Percentiles rank a stretch among this genome's conserved stretches.
These are phyloP conservation scores for Coemansia javaensis DNA, from an alignment of 192 early-diverging fungal species.

Conservation along the genomic window DNA sequence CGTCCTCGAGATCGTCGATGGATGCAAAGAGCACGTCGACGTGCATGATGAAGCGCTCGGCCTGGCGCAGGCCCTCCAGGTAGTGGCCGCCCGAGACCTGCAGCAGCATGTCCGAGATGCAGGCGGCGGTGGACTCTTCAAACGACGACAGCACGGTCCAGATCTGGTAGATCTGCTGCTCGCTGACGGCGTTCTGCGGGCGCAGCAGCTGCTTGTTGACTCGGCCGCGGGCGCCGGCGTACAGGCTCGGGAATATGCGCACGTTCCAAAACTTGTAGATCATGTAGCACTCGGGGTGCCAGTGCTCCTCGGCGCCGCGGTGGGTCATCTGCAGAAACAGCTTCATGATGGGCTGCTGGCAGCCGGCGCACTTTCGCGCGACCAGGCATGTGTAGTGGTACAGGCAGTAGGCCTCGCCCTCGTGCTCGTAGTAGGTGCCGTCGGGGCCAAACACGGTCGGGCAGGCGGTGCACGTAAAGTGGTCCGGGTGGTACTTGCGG, in stretches of 20 bases:
- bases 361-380: slow-evolving; percentile 93
- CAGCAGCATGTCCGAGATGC: slow-evolving; percentile 92
- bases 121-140: slow-evolving; percentile 94
- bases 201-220: slow-evolving; percentile 47
- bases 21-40: slow-evolving; percentile 88
- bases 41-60: slow-evolving; percentile 82
- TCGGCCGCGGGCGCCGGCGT: slow-evolving; percentile 40
- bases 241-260: slow-evolving; percentile 41
- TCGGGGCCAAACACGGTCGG: slow-evolving; percentile 88
- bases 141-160: slow-evolving; percentile 88
- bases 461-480: slow-evolving; percentile 94
- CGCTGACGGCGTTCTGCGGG: slow-evolving; percentile 50
- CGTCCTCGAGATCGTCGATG: slow-evolving; percentile 79
- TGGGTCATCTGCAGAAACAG: slow-evolving; percentile 93
- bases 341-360: slow-evolving; percentile 89
- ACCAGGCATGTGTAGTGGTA: slow-evolving; percentile 89
- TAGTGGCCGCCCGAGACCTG: slow-evolving; percentile 83
- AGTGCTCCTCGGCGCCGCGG: slow-evolving; percentile 73
- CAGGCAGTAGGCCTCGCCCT: slow-evolving; percentile 89
- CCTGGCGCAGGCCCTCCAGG: slow-evolving; percentile 75
- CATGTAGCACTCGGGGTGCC: slow-evolving; percentile 99
- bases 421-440: slow-evolving; percentile 95
- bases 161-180: slow-evolving; percentile 86
- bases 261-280: slow-evolving; percentile 82
- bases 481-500: slow-evolving; percentile 95